Conservation (phyloP, 2,329 filamentous ascomycete species). For the Paecilomyces sp. region DNA sequence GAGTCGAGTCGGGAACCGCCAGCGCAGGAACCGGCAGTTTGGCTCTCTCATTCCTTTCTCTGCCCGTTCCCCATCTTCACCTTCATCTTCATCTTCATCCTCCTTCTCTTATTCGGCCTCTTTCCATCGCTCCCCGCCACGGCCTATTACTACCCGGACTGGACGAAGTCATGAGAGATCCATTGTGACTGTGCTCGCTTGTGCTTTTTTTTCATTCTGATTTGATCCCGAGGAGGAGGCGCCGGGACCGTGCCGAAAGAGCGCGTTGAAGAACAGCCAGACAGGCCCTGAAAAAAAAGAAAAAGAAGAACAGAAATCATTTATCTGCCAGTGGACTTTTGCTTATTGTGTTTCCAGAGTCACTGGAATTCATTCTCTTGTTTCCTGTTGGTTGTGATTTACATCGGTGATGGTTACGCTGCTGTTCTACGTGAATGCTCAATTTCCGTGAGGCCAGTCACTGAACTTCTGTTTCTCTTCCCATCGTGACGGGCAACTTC, state of each 20-base stretch:
- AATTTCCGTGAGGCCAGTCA: neutral
- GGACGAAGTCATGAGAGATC: neutral
- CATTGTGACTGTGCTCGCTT: neutral
- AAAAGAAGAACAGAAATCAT: neutral
- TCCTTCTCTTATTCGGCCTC: neutral
- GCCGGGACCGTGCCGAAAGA: neutral
- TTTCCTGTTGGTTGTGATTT: neutral
- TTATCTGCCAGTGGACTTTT: neutral
- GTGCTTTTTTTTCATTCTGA: neutral
- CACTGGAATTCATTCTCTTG: neutral
- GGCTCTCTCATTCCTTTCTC: neutral
- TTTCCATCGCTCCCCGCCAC: neutral
- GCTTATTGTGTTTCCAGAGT: neutral
- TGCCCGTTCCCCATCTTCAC: neutral
- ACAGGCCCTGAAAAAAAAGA: neutral
- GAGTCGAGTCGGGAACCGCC: neutral
- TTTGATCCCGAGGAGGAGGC: neutral
- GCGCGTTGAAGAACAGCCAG: neutral
- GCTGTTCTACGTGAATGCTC: neutral
- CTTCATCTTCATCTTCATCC: neutral
- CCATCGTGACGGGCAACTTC: neutral
- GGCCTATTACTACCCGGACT: neutral
- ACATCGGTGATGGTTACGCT: neutral
- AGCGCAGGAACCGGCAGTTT: neutral
- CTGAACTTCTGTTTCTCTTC: conserved; percentile 2